Base-by-base conservation (phyloP, 352 stramenopile species). In the Aphanomyces euteiches region DNA sequence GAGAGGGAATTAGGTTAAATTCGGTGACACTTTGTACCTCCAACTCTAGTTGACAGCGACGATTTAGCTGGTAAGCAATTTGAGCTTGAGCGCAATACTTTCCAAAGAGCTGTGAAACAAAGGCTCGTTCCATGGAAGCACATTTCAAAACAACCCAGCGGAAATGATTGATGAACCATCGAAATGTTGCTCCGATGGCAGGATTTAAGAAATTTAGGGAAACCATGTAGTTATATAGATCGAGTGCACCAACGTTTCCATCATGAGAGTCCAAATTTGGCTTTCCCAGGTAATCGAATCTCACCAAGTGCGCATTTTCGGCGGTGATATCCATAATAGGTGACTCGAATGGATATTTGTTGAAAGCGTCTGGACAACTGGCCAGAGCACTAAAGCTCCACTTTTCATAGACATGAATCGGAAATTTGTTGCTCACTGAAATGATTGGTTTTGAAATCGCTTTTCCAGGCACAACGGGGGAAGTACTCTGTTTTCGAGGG, bases 111-210 rank as follows among this genome's bases (percentile, higher is more conserved):
- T 89, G 77, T 12, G 72, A 70, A 50, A 79, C 75, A 36, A 85
- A 88, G 17, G 71, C 67, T 0, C 81, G 69, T 50, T 91, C 84
- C 76, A 79, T 88, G 7, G 74, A 71, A 47, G 84, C 79, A 37
- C 89, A 75, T 59, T 91, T 91, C 80, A 82, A 89, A 21, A 91
- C 77, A 47, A 90, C 73, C 84, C 84, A 91, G 1, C 84, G 75
- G 72, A 78, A 91, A n/a, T 91, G 84, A 71, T 90, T 91, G 10
- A 76, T 47, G 72, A 91, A 91, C 84, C 84, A 91, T 34, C 58
- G 61, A 36, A 75, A 74, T 12, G 82, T 84, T 28, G 81, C 82
- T 4, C 73, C 77, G 12, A 70, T 43, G 7, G 64, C 13, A 3
- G 64, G 64, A 13, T 41, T 3, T 7, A 70, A 59, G 39, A 47